These are phyloP conservation scores for Ricinus communis DNA, from an alignment of 345 rosid genomes.

Conservation along the genomic window DNA sequence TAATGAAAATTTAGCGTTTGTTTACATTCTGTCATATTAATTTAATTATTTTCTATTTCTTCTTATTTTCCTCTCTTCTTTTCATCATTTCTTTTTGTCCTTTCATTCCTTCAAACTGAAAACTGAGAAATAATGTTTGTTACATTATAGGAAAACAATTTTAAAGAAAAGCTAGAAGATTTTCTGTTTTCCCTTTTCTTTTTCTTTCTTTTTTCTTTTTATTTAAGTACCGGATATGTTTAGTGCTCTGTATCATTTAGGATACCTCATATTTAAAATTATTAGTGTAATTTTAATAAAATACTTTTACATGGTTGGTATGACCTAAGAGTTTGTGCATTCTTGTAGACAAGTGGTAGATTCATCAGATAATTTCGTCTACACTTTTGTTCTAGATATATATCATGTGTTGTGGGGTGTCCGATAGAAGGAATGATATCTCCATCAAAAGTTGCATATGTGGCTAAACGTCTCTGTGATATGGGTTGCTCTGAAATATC, in stretches of 20 bases:
- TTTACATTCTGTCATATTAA: too few species aligned
- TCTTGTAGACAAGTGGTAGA: too few species aligned
- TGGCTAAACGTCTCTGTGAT: conserved; percentile 74
- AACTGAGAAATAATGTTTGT: not conserved
- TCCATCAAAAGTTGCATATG: conserved; percentile 73
- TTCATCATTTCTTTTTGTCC: not conserved
- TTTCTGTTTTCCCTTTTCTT: too few species aligned
- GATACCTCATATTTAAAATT: not conserved
- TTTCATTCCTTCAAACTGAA: not conserved
- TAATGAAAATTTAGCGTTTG: too few species aligned
- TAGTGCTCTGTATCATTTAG: not conserved
- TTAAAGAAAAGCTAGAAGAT: too few species aligned
- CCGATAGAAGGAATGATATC: conserved; percentile 54
- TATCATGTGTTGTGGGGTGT: conserved; percentile 92
- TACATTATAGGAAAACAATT: not conserved
- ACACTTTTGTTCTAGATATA: conserved; percentile 54
- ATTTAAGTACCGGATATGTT: not conserved
- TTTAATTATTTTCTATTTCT: too few species aligned
- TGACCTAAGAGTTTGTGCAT: not conserved
- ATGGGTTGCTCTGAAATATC: conserved; percentile 98
- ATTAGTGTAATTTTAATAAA: not conserved
- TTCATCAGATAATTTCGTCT: conserved; percentile 3
- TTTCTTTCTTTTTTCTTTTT: not conserved
- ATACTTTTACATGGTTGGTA: not conserved
- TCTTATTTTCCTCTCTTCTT: too few species aligned